These are phyloP conservation scores for Pistacia vera DNA, from an alignment of 345 rosid species.

Conservation along the genomic window DNA sequence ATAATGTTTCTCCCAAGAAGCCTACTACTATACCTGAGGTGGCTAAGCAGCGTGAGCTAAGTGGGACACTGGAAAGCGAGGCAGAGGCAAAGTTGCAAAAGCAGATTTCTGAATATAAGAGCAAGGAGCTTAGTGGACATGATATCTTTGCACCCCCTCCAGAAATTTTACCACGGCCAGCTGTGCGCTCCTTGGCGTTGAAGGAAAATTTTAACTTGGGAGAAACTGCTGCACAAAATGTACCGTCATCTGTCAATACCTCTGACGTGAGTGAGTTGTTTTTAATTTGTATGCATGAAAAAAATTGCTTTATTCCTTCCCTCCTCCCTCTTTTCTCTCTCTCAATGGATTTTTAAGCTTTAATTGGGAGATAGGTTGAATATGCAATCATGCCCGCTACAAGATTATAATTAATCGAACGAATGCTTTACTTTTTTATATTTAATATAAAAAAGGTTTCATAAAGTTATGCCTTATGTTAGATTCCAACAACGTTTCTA, in stretches of 20 bases:
- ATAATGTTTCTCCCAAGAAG: slow-evolving; percentile 68
- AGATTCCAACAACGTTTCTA: not conserved
- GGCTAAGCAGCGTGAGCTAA: slow-evolving; percentile 94
- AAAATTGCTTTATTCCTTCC: not conserved
- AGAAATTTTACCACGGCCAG: slow-evolving; percentile 81
- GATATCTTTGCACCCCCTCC: slow-evolving; percentile 98
- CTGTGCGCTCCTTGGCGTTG: slow-evolving; percentile 64
- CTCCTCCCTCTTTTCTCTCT: not conserved
- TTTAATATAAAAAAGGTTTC: not conserved
- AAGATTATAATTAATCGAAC: not conserved
- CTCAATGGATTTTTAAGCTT: not conserved
- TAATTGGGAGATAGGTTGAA: slow-evolving; percentile 1
- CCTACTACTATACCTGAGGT: slow-evolving; percentile 77
- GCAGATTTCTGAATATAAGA: slow-evolving; percentile 86
- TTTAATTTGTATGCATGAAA: not conserved
- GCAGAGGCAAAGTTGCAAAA: slow-evolving; percentile 63
- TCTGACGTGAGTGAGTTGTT: slow-evolving; percentile 28
- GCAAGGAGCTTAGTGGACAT: slow-evolving; percentile 89
- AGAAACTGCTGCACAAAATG: slow-evolving; percentile 46
- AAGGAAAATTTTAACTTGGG: slow-evolving; percentile 78
- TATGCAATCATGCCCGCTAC: not conserved
- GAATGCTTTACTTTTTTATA: not conserved
- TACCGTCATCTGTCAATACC: slow-evolving; percentile 38
- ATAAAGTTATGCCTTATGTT: slow-evolving; percentile 1
- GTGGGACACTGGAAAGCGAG: slow-evolving; percentile 76